These are phyloP conservation scores for Linum tenue DNA, from an alignment of 345 rosid genomes.

Conservation along the genomic window DNA sequence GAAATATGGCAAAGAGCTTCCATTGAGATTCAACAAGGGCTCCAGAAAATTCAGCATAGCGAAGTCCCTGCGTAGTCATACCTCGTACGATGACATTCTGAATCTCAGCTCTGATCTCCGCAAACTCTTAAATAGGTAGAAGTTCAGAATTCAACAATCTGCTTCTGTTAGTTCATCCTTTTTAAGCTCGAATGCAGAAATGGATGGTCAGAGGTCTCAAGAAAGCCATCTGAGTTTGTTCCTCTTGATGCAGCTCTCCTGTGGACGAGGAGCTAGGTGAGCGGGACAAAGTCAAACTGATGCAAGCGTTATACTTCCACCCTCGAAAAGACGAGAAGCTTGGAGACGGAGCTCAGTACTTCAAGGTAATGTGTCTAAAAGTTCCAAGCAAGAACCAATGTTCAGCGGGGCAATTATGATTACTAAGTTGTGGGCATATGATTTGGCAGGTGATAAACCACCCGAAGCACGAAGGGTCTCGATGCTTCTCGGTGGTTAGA, in stretches of 20 bases:
- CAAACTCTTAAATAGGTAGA: constrained; percentile 57
- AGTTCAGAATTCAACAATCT: neutral
- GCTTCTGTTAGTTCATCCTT: neutral
- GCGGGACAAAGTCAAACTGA: constrained; percentile 35
- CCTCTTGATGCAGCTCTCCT: constrained; percentile 40
- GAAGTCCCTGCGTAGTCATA: constrained; percentile 21
- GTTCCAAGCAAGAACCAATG: neutral
- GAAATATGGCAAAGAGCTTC: constrained; percentile 21
- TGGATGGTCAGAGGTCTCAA: neutral
- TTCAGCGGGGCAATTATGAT: neutral
- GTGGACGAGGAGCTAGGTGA: constrained; percentile 46
- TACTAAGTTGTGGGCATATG: neutral
- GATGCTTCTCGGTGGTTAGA: constrained; percentile 68
- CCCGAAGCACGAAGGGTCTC: constrained; percentile 40
- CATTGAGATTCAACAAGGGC: constrained; percentile 22
- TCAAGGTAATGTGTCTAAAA: constrained; percentile 39
- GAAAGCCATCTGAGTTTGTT: neutral
- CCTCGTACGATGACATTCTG: constrained; percentile 40
- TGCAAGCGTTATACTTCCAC: constrained; percentile 58
- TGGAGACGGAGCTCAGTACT: constrained; percentile 52
- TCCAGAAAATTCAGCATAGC: constrained; percentile 30
- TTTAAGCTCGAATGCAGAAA: neutral
- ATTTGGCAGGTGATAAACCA: constrained; percentile 50
- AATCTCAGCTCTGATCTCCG: constrained; percentile 36
- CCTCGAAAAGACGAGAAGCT: constrained; percentile 67